These are phyloP conservation scores for Erysimum cheiranthoides DNA, from an alignment of 345 rosid genomes.

Conservation along the genomic window DNA sequence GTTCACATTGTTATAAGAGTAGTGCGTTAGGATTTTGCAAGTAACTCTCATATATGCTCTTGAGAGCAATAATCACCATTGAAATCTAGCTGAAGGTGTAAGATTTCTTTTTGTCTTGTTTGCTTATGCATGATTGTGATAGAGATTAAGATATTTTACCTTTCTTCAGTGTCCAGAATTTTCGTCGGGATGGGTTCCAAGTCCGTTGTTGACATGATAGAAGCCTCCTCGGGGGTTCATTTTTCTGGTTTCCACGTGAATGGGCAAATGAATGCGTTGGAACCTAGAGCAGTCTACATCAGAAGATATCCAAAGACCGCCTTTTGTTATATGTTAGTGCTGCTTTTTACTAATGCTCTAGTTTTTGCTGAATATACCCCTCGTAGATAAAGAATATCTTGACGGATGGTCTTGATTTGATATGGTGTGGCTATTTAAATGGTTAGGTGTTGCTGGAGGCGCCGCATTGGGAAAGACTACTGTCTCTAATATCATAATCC, in stretches of 20 bases:
- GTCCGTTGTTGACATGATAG: constrained; percentile 83
- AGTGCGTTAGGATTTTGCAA: constrained; percentile 1
- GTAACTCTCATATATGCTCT: too few relatives aligned
- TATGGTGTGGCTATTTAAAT: constrained; percentile 13
- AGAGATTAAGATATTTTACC: neutral
- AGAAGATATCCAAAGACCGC: constrained; percentile 69
- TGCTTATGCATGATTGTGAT: constrained; percentile 27
- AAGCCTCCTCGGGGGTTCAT: constrained; percentile 84
- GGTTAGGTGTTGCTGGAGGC: constrained; percentile 94
- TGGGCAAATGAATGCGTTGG: constrained; percentile 64
- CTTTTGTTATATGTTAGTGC: constrained; percentile 86
- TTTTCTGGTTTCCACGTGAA: constrained; percentile 68
- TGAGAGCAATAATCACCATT: too few relatives aligned
- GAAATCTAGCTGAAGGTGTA: neutral
- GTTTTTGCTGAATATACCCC: constrained; percentile 6
- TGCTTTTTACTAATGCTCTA: neutral
- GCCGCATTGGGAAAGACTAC: constrained; percentile 99
- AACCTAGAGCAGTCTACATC: constrained; percentile 48
- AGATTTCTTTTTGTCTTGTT: constrained; percentile 13
- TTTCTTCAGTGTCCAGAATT: constrained; percentile 18
- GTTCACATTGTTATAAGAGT: constrained; percentile 6
- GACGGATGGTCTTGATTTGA: constrained; percentile 30
- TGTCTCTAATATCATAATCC: constrained; percentile 98
- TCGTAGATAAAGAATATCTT: neutral
- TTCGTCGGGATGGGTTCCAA: constrained; percentile 40